These are phyloP conservation scores for Cercospora nicotianae DNA, from an alignment of 2,329 filamentous ascomycete species.

Conservation along the genomic window DNA sequence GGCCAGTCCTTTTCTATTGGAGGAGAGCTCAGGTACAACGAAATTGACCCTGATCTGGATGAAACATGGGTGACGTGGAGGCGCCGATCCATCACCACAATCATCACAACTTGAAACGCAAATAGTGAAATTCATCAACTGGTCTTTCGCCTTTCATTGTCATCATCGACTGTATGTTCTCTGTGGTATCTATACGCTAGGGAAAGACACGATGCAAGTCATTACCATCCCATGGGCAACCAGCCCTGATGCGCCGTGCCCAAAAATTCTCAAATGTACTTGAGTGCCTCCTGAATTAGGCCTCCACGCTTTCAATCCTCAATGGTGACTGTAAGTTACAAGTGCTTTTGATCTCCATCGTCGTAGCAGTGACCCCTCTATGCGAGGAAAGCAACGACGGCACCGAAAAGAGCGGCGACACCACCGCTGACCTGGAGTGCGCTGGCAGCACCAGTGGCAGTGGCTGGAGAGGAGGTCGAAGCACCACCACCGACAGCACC, in stretches of 20 bases:
- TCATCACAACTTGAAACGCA: neutral
- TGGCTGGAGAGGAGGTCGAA: slow-evolving; percentile 13
- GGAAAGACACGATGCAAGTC: neutral
- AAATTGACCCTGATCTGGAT: neutral
- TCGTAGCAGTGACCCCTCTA: slow-evolving; percentile 6
- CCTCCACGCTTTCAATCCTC: neutral
- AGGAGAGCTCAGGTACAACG: neutral
- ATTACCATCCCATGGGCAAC: neutral
- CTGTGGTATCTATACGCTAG: slow-evolving; percentile 1
- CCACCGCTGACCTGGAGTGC: slow-evolving; percentile 19
- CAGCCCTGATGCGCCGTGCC: neutral
- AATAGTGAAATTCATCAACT: neutral
- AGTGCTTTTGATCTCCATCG: neutral
- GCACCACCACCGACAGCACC: slow-evolving; percentile 17
- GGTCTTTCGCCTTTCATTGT: neutral
- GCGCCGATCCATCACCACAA: neutral
- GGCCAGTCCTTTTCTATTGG: neutral
- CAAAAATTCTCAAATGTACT: neutral
- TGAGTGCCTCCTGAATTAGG: neutral
- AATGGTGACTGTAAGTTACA: neutral
- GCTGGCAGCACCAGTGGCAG: slow-evolving; percentile 15
- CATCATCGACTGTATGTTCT: neutral
- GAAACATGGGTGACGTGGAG: neutral
- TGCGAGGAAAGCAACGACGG: slow-evolving; percentile 25
- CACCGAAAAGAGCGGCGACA: slow-evolving; percentile 20